phyloP scores from a whole-genome alignment of 805 yeast species.

The Candida gorgasii region DNA sequence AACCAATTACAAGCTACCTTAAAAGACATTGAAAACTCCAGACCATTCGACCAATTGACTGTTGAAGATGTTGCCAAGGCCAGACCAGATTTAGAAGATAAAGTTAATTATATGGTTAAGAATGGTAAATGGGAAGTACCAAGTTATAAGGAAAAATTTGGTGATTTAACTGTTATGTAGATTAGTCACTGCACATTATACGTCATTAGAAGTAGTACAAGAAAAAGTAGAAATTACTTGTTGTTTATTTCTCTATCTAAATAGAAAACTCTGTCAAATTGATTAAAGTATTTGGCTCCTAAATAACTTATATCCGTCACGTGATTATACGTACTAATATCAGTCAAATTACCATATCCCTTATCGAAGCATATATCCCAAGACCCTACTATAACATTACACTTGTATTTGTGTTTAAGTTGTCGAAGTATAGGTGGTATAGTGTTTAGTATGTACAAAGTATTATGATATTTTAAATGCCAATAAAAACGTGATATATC shows the following conservation, averaged over 20 bases:
- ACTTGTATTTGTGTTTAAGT: conserved; percentile 20
- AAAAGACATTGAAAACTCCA: conserved; percentile 91
- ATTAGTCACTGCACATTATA: no score
- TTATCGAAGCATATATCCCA: conserved; percentile 31
- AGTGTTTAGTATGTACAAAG: not conserved
- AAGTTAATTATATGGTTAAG: conserved; percentile 91
- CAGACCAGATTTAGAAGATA: conserved; percentile 95
- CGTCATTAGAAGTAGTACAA: no score
- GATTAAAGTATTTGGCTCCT: not conserved
- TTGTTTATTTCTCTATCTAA: not conserved
- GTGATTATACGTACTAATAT: not conserved
- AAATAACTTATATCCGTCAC: conserved; percentile 2
- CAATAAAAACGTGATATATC: conserved; percentile 35
- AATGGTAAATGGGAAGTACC: conserved; percentile 98
- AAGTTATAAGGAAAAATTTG: conserved; percentile 97
- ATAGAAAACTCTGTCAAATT: conserved; percentile 3
- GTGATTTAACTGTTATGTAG: conserved; percentile 91
- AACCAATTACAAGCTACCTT: conserved; percentile 83
- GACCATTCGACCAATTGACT: conserved; percentile 96
- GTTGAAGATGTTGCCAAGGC: conserved; percentile 94
- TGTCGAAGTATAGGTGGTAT: conserved; percentile 2
- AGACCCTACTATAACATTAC: conserved; percentile 28
- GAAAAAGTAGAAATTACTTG: no score
- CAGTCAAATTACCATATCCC: conserved; percentile 20
- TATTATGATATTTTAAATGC: conserved; percentile 21